Base-by-base conservation (phyloP, 345 rosid species). In the Corchorus capsularis region DNA sequence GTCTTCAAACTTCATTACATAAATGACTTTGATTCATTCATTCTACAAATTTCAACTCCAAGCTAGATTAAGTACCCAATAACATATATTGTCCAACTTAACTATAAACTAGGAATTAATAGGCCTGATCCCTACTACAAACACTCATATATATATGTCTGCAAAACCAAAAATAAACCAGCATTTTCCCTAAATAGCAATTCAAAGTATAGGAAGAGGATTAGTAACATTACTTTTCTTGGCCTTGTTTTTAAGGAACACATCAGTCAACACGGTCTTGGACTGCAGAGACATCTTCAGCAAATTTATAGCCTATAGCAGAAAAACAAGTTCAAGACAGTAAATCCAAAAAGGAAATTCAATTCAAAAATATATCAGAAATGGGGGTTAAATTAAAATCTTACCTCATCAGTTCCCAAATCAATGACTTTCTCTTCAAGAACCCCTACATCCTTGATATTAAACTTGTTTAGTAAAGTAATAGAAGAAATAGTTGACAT, bases 351-450 rank as follows among this genome's bases (percentile, higher is more conserved):
- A 45, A 45, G 8, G 9, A 6, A 45, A 8, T 45, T 1, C 9
- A 45, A 6, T 39, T 39, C 5, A 3, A 39, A 39, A 3, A 6
- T 45, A 8, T 8, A 45, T 6, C 2, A 45, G 47, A 45, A 45
- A 45, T 6, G 43, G 5, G 5, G 9, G 47, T 8, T 39, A 39
- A 45, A 5, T 8, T 1, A 27, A 27, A 27, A 27, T 8, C 10
- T 45, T 45, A 55, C 60, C 60, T 55, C 60, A 16, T 69, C 73
- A 4, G 32, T 69, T 49, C 62, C 35, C 2, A 71, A 4, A 39
- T 13, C 37, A 43, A 57, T 19, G 52, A 34, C 50, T 57, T 56
- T 37, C 75, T 55, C 75, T 71, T 71, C 64, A n/a, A 71, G 52
- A 56, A 3, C 63, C 16, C 19, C 37, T 12, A 52, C 53, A 13